These are phyloP conservation scores for Parietaria judaica DNA, from an alignment of 306 rosid genomes.

Conservation along the genomic window DNA sequence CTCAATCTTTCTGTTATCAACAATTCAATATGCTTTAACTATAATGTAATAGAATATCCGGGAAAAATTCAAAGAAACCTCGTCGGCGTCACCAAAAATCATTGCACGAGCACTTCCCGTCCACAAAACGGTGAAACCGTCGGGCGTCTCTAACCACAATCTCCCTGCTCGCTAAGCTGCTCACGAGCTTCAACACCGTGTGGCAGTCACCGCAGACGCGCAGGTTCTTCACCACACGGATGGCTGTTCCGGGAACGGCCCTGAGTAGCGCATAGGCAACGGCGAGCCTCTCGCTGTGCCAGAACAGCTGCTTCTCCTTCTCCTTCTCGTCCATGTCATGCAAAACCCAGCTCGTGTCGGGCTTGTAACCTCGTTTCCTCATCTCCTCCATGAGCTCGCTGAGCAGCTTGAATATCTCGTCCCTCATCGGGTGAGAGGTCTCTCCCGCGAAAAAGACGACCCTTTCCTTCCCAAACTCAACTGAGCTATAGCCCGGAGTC, in stretches of 20 bases:
- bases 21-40: too few relatives aligned
- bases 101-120: slow-evolving; percentile 71
- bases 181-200: slow-evolving; percentile 62
- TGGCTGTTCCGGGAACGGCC: slow-evolving; percentile 52
- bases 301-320: slow-evolving; percentile 75
- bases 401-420: slow-evolving; percentile 51
- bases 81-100: slow-evolving; percentile 59
- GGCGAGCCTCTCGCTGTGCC: slow-evolving; percentile 87
- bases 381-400: slow-evolving; percentile 53
- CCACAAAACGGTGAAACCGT: slow-evolving; percentile 70
- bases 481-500: slow-evolving; percentile 75
- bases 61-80: not conserved
- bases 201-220: slow-evolving; percentile 89
- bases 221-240: slow-evolving; percentile 76
- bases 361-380: slow-evolving; percentile 80
- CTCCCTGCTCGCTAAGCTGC: slow-evolving; percentile 55
- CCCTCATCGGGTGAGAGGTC: slow-evolving; percentile 60
- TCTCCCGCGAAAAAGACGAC: slow-evolving; percentile 82
- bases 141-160: slow-evolving; percentile 72
- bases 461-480: slow-evolving; percentile 64
- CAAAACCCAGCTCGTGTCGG: slow-evolving; percentile 68
- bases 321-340: slow-evolving; percentile 80
- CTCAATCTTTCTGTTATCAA: too few relatives aligned
- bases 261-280: slow-evolving; percentile 72
- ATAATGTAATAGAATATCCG: too few relatives aligned